A percentile compares a stretch with the other conserved stretches of the same genome.
These are phyloP conservation scores for Phlebopus sp. DNA, from an alignment of 1,284 basidiomycete species.

Conservation along the genomic window DNA sequence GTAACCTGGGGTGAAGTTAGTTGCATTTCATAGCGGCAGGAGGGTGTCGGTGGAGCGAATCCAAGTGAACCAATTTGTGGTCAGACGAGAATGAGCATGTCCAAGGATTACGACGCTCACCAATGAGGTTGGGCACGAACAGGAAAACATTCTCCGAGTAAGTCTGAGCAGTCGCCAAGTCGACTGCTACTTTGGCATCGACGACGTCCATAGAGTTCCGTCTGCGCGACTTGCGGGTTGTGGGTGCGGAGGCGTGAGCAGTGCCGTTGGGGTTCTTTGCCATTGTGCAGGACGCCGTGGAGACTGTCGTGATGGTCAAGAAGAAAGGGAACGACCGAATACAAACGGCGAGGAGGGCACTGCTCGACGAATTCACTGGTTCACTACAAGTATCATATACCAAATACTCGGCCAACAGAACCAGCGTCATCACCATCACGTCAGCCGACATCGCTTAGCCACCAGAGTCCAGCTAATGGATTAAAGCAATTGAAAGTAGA, in stretches of 20 bases:
- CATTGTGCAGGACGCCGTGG: slow-evolving; percentile 23
- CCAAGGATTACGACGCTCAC: slow-evolving; percentile 39
- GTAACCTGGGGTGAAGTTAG: slow-evolving; percentile 61
- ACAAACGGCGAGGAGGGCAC: neutral
- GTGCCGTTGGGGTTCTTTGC: slow-evolving; percentile 27
- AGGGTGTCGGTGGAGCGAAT: slow-evolving; percentile 1
- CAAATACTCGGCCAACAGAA: no score
- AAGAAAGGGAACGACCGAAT: neutral
- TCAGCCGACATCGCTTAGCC: no score
- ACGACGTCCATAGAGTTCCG: slow-evolving; percentile 57
- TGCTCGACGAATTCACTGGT: no score
- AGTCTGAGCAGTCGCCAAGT: slow-evolving; percentile 78
- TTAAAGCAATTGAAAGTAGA: no score
- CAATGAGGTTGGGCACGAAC: slow-evolving; percentile 96
- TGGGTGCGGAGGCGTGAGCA: slow-evolving; percentile 8
- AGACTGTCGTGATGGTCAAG: slow-evolving; percentile 2
- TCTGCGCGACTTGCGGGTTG: slow-evolving; percentile 17
- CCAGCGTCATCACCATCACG: no score
- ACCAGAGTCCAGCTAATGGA: no score
- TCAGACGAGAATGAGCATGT: neutral
- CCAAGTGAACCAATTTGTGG: neutral
- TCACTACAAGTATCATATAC: no score
- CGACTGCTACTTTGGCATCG: slow-evolving; percentile 76
- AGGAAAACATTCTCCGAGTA: slow-evolving; percentile 93
- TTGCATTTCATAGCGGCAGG: neutral